Base-by-base conservation (phyloP, 371 early-diverging fungal species). In the Paraphysoderma sedebokerense region DNA sequence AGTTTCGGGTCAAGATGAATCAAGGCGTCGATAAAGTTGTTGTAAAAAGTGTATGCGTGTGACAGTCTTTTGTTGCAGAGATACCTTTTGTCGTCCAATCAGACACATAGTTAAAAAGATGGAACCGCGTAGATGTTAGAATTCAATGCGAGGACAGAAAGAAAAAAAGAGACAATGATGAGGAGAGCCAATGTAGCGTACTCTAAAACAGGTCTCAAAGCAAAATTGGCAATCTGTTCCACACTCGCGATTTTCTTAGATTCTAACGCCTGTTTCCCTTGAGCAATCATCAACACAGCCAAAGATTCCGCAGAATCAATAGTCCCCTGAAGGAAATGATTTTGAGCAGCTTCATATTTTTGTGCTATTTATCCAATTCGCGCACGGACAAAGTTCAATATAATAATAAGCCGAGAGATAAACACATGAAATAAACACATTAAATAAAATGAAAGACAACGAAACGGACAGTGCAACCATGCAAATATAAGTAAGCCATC, bases 241-340 rank as follows among this genome's bases (percentile, higher is more conserved):
- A 24, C 23, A 24, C 22, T 40, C 15, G 15, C 15, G 2, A 26
- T 1, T 5, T 40, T 40, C 15, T 12, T 22, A 13, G 5, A 12
- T 26, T 15, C n/a, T n/a, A n/a, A n/a, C n/a, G n/a, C n/a, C n/a
- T n/a, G n/a, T n/a, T 29, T 6, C 15, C 6, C 20, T 40, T 24
- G 5, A 42, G 42, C n/a, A n/a, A n/a, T n/a, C n/a, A 42, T n/a
- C 7, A 42, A 32, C 9, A 42, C 42, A 15, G 82, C 93, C 31
- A 79, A 58, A 9, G 77, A 61, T 40, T 65, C 65, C 19, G 85
- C 86, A 54, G 85, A 83, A 50, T 87, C 87, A 28, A 72, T 53
- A 2, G 77, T 82, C 31, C 87, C 87, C 5, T 79, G 70, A 29
- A 85, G 48, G 34, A 79, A 67, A 57, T 87, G 87, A 46, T 68